A percentile compares a stretch with the other conserved stretches of the same genome.
Evolutionary conservation across 768 basidiomycete genomes (phyloP).

Genomic region (Collybia sordida): DNA sequence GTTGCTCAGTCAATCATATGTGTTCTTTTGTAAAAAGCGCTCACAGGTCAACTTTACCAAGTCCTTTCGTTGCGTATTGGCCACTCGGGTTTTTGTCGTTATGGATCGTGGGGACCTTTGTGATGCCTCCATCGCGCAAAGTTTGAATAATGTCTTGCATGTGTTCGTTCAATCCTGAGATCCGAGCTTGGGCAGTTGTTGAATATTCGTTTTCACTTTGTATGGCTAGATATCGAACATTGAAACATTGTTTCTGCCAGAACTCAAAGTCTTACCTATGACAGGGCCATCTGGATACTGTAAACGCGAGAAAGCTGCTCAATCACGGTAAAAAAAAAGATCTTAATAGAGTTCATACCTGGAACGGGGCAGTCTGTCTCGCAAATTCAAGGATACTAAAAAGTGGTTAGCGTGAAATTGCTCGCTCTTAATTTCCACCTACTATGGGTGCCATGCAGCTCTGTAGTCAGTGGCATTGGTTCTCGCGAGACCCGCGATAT

Average conservation of each 20-base stretch:
- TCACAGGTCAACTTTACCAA: conserved; percentile 35
- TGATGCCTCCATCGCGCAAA: conserved; percentile 34
- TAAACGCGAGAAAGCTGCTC: conserved; percentile 13
- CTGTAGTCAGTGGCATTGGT: conserved; percentile 60
- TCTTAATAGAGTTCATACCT: conserved; percentile 20
- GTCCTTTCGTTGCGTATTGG: conserved; percentile 25
- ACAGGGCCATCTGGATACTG: conserved; percentile 44
- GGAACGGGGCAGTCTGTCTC: conserved; percentile 30
- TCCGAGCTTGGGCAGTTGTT: conserved; percentile 23
- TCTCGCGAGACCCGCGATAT: conserved; percentile 51
- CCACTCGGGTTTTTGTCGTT: conserved; percentile 31
- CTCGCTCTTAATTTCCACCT: conserved; percentile 1
- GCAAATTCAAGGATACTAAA: conserved; percentile 26
- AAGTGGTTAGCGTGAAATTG: not conserved
- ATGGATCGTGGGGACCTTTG: conserved; percentile 33
- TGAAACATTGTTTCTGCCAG: not conserved
- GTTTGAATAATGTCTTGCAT: conserved; percentile 44
- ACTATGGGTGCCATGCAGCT: conserved; percentile 50
- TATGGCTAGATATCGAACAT: conserved; percentile 18
- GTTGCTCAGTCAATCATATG: not conserved
- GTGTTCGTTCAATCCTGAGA: conserved; percentile 33
- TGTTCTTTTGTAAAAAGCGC: not conserved
- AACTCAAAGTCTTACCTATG: conserved; percentile 25
- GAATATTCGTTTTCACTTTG: conserved; percentile 50
- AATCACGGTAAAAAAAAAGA: too few species aligned